Conservation (phyloP, 139 green algal species). For the Desmodesmus armatus region DNA sequence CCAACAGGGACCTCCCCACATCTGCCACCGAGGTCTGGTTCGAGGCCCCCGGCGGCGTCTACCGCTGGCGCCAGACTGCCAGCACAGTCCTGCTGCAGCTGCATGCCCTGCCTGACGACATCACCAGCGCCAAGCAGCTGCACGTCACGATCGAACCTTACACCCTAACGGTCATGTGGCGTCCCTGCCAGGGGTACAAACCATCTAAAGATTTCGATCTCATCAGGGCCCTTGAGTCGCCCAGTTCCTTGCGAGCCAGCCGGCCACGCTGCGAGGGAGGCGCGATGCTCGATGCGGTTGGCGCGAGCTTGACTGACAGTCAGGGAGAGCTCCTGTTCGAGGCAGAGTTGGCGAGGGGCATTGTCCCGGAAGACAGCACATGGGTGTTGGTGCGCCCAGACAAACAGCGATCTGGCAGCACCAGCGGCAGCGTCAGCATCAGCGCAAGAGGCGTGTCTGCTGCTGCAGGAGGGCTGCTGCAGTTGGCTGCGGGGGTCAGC, state of each 20-base stretch:
- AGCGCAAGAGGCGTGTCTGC: not conserved
- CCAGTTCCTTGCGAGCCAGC: too few relatives aligned
- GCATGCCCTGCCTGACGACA: conserved; percentile 48
- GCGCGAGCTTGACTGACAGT: conserved; percentile 37
- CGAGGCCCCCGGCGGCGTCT: conserved; percentile 67
- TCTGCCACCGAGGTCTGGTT: conserved; percentile 67
- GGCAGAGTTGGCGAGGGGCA: conserved; percentile 69
- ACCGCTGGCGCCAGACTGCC: conserved; percentile 79
- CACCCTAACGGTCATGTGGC: conserved; percentile 53
- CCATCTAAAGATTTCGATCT: too few relatives aligned
- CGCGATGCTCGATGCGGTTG: too few relatives aligned
- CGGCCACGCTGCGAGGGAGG: too few relatives aligned
- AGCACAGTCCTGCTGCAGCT: conserved; percentile 73
- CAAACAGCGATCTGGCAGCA: not conserved
- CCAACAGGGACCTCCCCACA: conserved; percentile 9
- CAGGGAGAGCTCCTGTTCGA: conserved; percentile 68
- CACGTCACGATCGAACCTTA: conserved; percentile 57
- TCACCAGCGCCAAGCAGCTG: conserved; percentile 47
- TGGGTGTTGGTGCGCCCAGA: conserved; percentile 62
- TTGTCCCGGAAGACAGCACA: conserved; percentile 74
- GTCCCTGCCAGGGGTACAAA: too few relatives aligned
- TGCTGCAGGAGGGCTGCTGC: conserved; percentile 1
- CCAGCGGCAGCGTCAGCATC: not conserved
- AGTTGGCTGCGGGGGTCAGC: not conserved
- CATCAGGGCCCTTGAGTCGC: too few relatives aligned